Percentiles rank a stretch among this genome's conserved stretches.
Evolutionary conservation across 2,329 filamentous ascomycete species (phyloP).

Genomic region (Exophiala lecanii-corni): DNA sequence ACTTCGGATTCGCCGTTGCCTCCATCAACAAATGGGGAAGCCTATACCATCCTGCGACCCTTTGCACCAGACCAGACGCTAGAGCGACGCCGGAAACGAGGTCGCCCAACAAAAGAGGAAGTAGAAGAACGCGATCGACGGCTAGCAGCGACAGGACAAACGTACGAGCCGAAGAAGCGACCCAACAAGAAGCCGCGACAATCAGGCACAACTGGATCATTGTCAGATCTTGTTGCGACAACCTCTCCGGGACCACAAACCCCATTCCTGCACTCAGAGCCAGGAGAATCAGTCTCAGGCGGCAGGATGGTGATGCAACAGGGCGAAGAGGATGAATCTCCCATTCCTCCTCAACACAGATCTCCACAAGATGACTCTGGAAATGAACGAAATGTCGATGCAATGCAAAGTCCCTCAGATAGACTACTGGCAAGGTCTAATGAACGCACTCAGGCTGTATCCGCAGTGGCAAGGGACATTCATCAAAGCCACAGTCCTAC

Average conservation of each 20-base stretch:
- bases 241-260: slow-evolving; percentile 19
- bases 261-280: slow-evolving; percentile 9
- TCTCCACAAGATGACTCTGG: slow-evolving; percentile 19
- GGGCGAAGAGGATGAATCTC: slow-evolving; percentile 8
- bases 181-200: slow-evolving; percentile 23
- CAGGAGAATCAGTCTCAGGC: slow-evolving; percentile 19
- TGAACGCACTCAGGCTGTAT: slow-evolving; percentile 16
- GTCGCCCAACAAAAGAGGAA: slow-evolving; percentile 27
- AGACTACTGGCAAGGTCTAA: slow-evolving; percentile 16
- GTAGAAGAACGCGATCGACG: slow-evolving; percentile 25
- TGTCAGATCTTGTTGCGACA: slow-evolving; percentile 11
- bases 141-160: slow-evolving; percentile 23
- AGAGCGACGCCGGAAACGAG: slow-evolving; percentile 23
- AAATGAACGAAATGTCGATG: slow-evolving; percentile 17
- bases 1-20: slow-evolving; percentile 24
- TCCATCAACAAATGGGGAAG: slow-evolving; percentile 22
- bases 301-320: slow-evolving; percentile 18
- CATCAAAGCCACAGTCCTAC: slow-evolving; percentile 11
- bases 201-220: slow-evolving; percentile 20
- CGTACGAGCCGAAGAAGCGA: slow-evolving; percentile 26
- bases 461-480: slow-evolving; percentile 12
- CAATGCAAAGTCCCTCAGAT: slow-evolving; percentile 20
- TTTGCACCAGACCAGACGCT: slow-evolving; percentile 13
- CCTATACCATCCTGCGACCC: slow-evolving; percentile 18
- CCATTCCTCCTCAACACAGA: slow-evolving; percentile 3